Conservation (phyloP, 495 filamentous ascomycete genomes). For the Hypoxylon crocopeplum region DNA sequence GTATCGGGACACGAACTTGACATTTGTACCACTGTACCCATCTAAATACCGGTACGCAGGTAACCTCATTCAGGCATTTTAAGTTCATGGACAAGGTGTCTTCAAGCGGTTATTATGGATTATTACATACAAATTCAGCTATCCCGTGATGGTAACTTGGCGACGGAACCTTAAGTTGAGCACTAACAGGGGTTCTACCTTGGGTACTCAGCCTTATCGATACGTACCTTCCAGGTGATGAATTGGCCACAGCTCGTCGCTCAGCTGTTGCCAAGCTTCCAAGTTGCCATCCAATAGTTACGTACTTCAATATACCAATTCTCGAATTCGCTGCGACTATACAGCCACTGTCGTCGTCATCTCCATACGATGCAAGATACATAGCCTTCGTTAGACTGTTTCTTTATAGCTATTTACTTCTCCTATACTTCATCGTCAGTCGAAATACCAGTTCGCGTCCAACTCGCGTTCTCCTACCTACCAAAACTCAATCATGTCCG, state of each 20-base stretch:
- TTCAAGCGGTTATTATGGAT: conserved; percentile 6
- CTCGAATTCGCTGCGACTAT: conserved; percentile 13
- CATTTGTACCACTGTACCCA: not conserved
- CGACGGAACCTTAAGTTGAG: not conserved
- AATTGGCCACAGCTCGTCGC: conserved; percentile 12
- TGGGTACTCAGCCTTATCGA: conserved; percentile 17
- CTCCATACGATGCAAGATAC: conserved; percentile 16
- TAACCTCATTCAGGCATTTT: too few species aligned
- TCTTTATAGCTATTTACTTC: conserved; percentile 49
- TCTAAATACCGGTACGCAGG: too few species aligned
- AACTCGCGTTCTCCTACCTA: not conserved
- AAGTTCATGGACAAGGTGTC: conserved; percentile 19
- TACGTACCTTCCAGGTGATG: not conserved
- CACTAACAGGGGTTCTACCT: conserved; percentile 4
- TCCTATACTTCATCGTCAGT: conserved; percentile 63
- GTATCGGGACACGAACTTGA: conserved; percentile 4
- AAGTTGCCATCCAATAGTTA: not conserved
- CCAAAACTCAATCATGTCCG: conserved; percentile 49
- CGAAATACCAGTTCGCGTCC: conserved; percentile 83
- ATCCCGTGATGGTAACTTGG: not conserved
- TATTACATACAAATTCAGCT: conserved; percentile 13
- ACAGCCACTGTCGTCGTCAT: conserved; percentile 26
- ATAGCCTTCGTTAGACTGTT: conserved; percentile 8
- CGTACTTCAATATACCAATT: not conserved
- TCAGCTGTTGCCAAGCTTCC: conserved; percentile 15